Conservation (phyloP, 2,329 filamentous ascomycete genomes). For the Trichoderma sp. region DNA sequence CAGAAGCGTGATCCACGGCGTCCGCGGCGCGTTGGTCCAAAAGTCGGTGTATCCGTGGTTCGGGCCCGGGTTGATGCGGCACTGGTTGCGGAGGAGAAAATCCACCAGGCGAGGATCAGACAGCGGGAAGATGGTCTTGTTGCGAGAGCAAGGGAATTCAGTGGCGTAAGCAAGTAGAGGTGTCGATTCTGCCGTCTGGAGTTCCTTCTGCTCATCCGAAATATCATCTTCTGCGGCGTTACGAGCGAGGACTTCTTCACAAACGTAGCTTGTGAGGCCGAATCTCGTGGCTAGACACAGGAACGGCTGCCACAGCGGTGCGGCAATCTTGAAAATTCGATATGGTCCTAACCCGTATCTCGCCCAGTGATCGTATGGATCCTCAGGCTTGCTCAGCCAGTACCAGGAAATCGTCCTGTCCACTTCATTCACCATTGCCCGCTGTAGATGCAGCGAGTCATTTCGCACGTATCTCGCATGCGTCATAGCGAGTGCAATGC, state of each 20-base stretch:
- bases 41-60: conserved; percentile 31
- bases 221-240: not conserved
- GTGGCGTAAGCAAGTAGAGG: conserved; percentile 37
- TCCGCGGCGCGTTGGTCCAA: conserved; percentile 26
- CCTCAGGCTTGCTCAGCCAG: conserved; percentile 31
- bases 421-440: conserved; percentile 32
- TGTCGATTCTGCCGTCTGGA: conserved; percentile 25
- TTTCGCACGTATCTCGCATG: conserved; percentile 35
- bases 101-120: conserved; percentile 33
- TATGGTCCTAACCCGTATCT: conserved; percentile 35
- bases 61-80: conserved; percentile 24
- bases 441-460: conserved; percentile 25
- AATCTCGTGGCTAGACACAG: conserved; percentile 37
- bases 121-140: conserved; percentile 38
- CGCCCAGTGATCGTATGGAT: conserved; percentile 38
- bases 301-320: conserved; percentile 35
- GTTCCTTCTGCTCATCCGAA: not conserved
- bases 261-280: conserved; percentile 34
- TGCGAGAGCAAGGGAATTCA: conserved; percentile 38
- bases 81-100: conserved; percentile 28
- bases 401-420: conserved; percentile 34
- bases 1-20: conserved; percentile 35
- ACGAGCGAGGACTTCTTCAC: conserved; percentile 26
- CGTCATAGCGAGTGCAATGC: conserved; percentile 40
- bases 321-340: conserved; percentile 34